Percentiles rank a stretch among this genome's conserved stretches.
These are phyloP conservation scores for Dioscorea cayenensis DNA, from an alignment of 116 monocot genomes.

Conservation along the genomic window DNA sequence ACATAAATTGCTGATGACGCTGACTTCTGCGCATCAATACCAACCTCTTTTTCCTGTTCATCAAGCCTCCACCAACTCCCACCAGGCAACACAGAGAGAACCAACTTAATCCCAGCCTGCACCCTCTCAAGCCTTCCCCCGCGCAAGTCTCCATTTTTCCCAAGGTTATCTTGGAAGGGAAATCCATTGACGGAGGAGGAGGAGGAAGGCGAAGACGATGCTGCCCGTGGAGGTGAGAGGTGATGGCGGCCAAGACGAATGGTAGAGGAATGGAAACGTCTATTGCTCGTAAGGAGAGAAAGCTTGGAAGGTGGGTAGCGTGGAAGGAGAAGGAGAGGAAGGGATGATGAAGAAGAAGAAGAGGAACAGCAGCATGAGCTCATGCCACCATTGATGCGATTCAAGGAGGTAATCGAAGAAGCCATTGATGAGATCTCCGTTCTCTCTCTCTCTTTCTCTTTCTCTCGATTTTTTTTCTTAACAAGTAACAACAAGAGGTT, in stretches of 20 bases:
- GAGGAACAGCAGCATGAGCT: too few relatives aligned
- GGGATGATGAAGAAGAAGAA: background rate
- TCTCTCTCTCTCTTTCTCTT: too few relatives aligned
- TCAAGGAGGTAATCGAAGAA: too few relatives aligned
- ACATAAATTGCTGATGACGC: conserved; percentile 27
- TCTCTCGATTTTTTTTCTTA: too few relatives aligned
- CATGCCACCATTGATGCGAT: too few relatives aligned
- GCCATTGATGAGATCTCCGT: too few relatives aligned
- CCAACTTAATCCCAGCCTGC: conserved; percentile 9
- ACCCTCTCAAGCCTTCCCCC: conserved; percentile 16
- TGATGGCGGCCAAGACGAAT: background rate
- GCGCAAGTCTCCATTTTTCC: background rate
- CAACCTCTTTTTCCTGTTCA: conserved; percentile 11
- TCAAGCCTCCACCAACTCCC: conserved; percentile 75
- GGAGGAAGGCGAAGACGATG: too few relatives aligned
- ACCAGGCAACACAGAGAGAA: conserved; percentile 43
- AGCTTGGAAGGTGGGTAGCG: background rate
- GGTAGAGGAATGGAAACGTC: background rate
- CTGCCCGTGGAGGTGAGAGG: background rate
- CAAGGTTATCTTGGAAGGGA: background rate
- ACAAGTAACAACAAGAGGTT: too few relatives aligned
- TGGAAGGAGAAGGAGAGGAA: background rate
- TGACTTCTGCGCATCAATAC: conserved; percentile 10
- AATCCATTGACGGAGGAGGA: background rate
- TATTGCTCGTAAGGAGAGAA: background rate